Base-by-base conservation (phyloP, 139 green algal genomes). In the Picochlorum sp. region DNA sequence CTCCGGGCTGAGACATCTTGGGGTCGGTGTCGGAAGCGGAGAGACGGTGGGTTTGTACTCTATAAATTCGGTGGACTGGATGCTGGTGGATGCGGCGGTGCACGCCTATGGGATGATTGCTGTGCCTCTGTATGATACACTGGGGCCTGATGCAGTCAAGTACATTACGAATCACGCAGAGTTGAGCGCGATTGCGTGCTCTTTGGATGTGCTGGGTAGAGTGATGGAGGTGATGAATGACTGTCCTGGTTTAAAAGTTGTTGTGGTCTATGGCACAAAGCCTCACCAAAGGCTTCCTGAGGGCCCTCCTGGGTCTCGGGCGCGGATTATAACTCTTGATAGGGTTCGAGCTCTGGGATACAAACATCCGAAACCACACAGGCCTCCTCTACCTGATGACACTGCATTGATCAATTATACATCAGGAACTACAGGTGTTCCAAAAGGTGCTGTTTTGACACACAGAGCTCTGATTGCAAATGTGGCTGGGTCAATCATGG, bases 91-190 rank as follows among this genome's bases (percentile, higher is more conserved):
- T 62, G 64, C 67, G 6, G 92, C 89, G 4, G 75, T 80, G 33
- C 79, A 91, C 61, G 81, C 91, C 1, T 95, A 96, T 76, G 74
- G 66, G 55, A 83, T 95, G 68, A 72, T 85, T 2, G 80, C 82
- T 14, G 92, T 98, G 33, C 92, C 92, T 22, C 78, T 98, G 57
- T 98, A 98, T 67, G 91, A 97, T 73, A 97, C 91, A 0, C 67
- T 97, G 50, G 91, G 90, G 1, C 85, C 90, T 1, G 92, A 97
- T 64, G 77, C 81, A 3, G 92, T 97, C 33, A 65, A 87, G 63
- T 97, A 92, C 78, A 97, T 98, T 60, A 80, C 71, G 59, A 90
- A 89, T 60, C 92, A 98, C 59, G 90, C 88, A 13, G 89, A 96
- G 73, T 67, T 97, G 55, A 55, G 67, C 22, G 78, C 71, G 3